Evolutionary conservation across 179 eudicot species (phyloP), one percentile per base, ranked within the genome.

Genomic region (Heliamphora ciliata): DNA sequence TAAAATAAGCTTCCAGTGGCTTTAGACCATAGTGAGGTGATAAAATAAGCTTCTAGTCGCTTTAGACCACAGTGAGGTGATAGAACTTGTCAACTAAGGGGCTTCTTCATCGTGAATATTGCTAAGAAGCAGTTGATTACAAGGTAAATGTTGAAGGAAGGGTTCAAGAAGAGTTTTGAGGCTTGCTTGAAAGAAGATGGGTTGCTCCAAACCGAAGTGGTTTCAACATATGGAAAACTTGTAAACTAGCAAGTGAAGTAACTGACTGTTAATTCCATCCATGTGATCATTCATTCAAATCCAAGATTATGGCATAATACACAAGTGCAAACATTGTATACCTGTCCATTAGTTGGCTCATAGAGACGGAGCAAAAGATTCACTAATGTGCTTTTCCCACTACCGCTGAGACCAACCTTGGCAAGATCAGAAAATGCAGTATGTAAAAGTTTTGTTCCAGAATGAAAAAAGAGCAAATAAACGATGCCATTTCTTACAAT

Each of bases 381-480:
- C 65, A 87, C 81, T 74, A 88, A 79, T 44, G 89, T 88, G 87
- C 90, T 88, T 84, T 88, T 88, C 60, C 90, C 90, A 51, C 89
- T 85, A 65, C 90, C 89, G 79, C 89, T 88, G 52, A 83, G 90
- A 65, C 90, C 90, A n/a, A 85, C 86, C 90, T 88, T 51, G 56
- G 63, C 17, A 83, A 58, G 68, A 52, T 52, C 60, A 70, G 52
- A 8, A 54, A 82, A 58, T 44, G 48, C 75, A 80, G 46, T 64
- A 75, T 68, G 9, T 59, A 67, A 4, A 24, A 8, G n/a, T 44
- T 75, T 18, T 73, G 7, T 4, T 11, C 69, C 71, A 82, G 8
- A 58, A 58, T 14, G 2, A 63, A 44, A 74, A 48, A 50, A 51
- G 69, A 76, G 76, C 24, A 78, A 7, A 46, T 81, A 54, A 80